Evolutionary conservation across 1,139 yeast genomes (phyloP), one percentile per base, ranked within the genome.

Genomic region (Zygoascus meyerae): DNA sequence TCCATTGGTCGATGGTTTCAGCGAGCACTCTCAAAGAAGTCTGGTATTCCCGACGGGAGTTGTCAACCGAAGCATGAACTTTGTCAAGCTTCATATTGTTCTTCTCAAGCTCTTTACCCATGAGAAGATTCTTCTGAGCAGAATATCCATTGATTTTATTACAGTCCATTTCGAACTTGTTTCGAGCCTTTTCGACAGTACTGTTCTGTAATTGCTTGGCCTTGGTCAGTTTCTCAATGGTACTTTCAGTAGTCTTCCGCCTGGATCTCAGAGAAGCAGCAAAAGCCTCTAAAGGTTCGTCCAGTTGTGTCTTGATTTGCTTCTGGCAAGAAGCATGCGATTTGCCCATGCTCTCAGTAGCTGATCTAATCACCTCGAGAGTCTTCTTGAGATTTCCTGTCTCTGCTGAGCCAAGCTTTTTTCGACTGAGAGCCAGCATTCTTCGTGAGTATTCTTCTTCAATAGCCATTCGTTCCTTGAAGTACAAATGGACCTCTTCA

Each of bases 41-140:
- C 61, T 79, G 81, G 61, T 84, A 86, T 44, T 79, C 80, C 41
- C 75, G 69, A 55, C 78, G 75, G 38, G 77, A 62, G 34, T 69
- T 68, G 12, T 70, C 67, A 44, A 82, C 74, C 14, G 76, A 62
- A 31, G 70, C 67, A 49, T 73, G 75, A 42, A 81, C 72, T 58
- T 79, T 81, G 34, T 73, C 75, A 40, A 83, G 71, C 59, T 83
- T 86, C 40, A 70, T 71, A 54, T 83, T 77, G 59, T 81, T 74
- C 55, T 76, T 79, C 52, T 85, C 89, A 34, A 79, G 73, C 60
- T 87, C 95, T 52, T 78, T 79, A 10, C 94, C 94, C 71, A 92
- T 81, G 31, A 92, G 74, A 12, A 90, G 73, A 54, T 83, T 83
- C 54, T 81, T 78, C 59, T 82, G 79, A 14, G 87, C 79, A 41